Evolutionary conservation across 163 green algal species (phyloP).

Genomic region (Trebouxiophyceae sp.): DNA sequence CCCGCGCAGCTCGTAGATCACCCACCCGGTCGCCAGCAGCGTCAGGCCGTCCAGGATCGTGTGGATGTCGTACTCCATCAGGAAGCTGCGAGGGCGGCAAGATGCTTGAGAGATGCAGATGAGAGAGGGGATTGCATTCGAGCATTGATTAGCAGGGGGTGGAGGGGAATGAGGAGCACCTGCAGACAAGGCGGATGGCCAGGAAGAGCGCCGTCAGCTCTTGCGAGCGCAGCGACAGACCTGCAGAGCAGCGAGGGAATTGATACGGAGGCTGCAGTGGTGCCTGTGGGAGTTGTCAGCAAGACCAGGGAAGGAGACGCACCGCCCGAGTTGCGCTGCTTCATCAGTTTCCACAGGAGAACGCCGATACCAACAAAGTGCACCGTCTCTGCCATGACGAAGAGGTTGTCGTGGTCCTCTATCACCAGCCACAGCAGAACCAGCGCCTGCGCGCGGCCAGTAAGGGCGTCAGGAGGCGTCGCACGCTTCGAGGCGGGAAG

Average conservation of each 20-base stretch:
- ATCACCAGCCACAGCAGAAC: constrained; percentile 83
- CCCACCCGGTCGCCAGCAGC: constrained; percentile 73
- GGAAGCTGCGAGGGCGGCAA: constrained; percentile 68
- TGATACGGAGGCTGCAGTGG: background rate
- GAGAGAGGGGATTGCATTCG: background rate
- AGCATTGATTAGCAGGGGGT: no score
- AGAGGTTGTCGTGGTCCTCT: constrained; percentile 96
- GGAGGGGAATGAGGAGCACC: no score
- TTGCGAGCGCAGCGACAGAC: constrained; percentile 85
- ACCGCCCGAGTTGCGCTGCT: constrained; percentile 70
- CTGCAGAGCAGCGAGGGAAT: constrained; percentile 32
- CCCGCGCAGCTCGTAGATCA: constrained; percentile 79
- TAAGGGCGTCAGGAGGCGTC: background rate
- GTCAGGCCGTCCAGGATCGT: constrained; percentile 91
- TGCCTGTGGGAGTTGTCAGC: background rate
- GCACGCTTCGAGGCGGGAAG: background rate
- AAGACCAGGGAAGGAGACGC: background rate
- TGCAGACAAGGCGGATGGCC: constrained; percentile 86
- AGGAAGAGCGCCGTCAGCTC: constrained; percentile 89
- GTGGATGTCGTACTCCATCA: constrained; percentile 99
- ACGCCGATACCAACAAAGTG: constrained; percentile 92
- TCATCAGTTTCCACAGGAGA: constrained; percentile 83
- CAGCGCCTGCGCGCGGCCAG: constrained; percentile 50
- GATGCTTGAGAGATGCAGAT: background rate
- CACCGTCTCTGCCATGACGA: constrained; percentile 86